A percentile compares a stretch with the other conserved stretches of the same genome.
Conservation (phyloP, 2,329 filamentous ascomycete genomes). For the Cercospora canescens region DNA sequence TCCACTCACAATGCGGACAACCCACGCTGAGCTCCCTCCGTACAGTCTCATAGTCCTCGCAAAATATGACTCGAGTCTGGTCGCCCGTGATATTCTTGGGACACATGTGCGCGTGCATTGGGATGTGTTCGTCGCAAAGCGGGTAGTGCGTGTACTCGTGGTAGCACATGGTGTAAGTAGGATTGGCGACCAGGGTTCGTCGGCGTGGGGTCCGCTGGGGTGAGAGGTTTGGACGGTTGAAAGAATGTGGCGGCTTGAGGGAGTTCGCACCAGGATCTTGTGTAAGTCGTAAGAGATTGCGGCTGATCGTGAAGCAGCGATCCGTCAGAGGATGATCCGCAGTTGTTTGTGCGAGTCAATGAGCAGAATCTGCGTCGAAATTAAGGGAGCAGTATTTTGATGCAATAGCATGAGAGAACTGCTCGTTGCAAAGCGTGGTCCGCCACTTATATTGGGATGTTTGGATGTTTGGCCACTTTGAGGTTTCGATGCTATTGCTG, state of each 20-base stretch:
- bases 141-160: conserved; percentile 37
- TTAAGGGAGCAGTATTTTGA: not conserved
- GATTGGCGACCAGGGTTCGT: not conserved
- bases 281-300: not conserved
- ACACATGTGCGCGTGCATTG: conserved; percentile 35
- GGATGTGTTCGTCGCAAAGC: conserved; percentile 29
- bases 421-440: not conserved
- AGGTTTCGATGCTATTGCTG: conserved; percentile 6
- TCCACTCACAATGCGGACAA: conserved; percentile 27
- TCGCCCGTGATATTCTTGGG: conserved; percentile 33
- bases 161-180: conserved; percentile 33
- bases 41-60: conserved; percentile 33
- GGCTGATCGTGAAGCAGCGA: not conserved
- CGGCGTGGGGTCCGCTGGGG: not conserved
- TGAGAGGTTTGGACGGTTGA: not conserved
- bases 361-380: not conserved
- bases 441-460: conserved; percentile 12
- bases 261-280: not conserved
- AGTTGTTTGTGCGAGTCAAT: not conserved
- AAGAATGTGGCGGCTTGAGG: not conserved
- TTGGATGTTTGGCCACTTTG: conserved; percentile 15
- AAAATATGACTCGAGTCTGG: conserved; percentile 33
- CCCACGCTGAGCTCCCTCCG: conserved; percentile 13
- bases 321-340: not conserved
- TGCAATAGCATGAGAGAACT: not conserved